Base-by-base conservation (phyloP, 768 basidiomycete genomes). In the Suillus subluteus region DNA sequence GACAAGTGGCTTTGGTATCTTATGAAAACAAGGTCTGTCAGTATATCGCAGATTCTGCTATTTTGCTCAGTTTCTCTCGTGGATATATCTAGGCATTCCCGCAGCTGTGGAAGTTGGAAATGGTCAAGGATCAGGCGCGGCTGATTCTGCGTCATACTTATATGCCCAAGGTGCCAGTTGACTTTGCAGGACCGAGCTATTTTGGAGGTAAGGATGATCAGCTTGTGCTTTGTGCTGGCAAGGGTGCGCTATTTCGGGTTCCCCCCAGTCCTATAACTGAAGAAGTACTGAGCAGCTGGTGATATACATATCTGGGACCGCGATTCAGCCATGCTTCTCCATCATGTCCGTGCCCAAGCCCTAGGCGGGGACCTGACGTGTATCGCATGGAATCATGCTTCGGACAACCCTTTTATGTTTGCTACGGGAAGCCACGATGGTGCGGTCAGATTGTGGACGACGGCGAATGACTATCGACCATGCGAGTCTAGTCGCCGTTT, bases 271-370 rank as follows among this genome's bases (percentile, higher is more conserved):
- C 9, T 46, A 44, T 56, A 13, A 21, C 11, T 46, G 30, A 54
- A 40, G 13, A 37, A 46, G 6, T 32, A 48, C 38, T 55, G n/a
- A 26, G 15, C 67, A 91, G 90, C 84, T 68, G 91, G 91, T 9
- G 89, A 91, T 69, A 90, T 93, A 23, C 87, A 90, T 71, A 89
- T 92, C 43, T 93, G 91, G 91, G 91, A 92, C 71, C 86, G 86
- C 64, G 90, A 91, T 77, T 89, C 89, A 35, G 91, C 84, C 11
- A 81, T 84, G 4, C 77, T 91, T 8, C 81, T 92, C 6, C 90
- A 91, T 69, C 83, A 88, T 68, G 81, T 92, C 66, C 85, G 82
- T 12, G 82, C 85, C 18, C 87, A 87, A 72, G 80, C 79, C 12
- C 80, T 84, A 48, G 84, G 85, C 5, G 81, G 80, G 6, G 89